Base-by-base conservation (phyloP, 352 stramenopile species). In the Pythium aphanidermatum region DNA sequence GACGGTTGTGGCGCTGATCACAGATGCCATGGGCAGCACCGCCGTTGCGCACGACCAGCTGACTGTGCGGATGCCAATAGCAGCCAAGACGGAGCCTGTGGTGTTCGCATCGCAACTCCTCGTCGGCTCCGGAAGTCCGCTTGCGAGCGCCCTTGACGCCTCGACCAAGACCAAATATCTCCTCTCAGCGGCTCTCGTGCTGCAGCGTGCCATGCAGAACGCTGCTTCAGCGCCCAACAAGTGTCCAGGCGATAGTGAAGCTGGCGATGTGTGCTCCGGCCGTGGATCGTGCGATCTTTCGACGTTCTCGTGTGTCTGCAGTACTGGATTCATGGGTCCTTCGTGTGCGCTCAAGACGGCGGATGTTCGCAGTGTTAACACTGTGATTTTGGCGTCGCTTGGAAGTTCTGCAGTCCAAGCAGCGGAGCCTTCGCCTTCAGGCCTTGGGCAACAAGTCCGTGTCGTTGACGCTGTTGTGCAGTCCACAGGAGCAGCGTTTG, bases 1-100 rank as follows among this genome's bases (percentile, higher is more conserved):
- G 27, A 83, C 70, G 0, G 36, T 85, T 11, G 38, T 87, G 12
- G 72, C 75, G 5, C 77, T 87, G 30, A 74, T 83, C 16, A 71
- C 46, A 0, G 75, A 87, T 21, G 38, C 32, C 0, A 37, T 85
- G 31, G 75, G 73, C 1, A 55, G 63, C 0, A 36, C 65, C 10
- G 47, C 68, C 7, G 43, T 83, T 10, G 65, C 63, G 3, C 65
- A 61, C 21, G 57, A 69, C 2, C 45, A 32, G 0, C 65, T 87
- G 10, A 56, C 64, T 6, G 60, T 87, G 2, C 14, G 60, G 16
- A 41, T 83, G 13, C 72, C 75, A 5, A 16, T 54, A 25, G 38
- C 45, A 21, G 70, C 46, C 4, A 71, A 61, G 9, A 33, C 35
- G 13, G 46, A 74, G 26, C 75, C 75, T 3, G 33, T 74, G 1